Conservation (phyloP, 495 filamentous ascomycete genomes). For the Chlorociboria aeruginascens region DNA sequence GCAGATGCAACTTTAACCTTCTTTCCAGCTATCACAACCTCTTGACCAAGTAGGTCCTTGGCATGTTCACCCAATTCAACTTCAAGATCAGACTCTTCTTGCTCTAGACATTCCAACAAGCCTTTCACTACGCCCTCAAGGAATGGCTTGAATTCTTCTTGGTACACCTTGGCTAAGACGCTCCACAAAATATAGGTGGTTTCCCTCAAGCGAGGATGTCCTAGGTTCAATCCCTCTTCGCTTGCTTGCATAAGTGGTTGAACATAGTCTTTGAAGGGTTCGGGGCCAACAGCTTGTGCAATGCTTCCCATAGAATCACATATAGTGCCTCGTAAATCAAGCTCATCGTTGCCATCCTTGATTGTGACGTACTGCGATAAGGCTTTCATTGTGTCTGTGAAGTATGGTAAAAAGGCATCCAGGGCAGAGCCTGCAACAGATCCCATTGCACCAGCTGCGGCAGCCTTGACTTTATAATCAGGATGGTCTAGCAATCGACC, state of each 20-base stretch:
- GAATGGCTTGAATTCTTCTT: constrained; percentile 79
- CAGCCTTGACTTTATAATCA: constrained; percentile 80
- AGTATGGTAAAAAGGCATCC: constrained; percentile 78
- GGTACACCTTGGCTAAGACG: constrained; percentile 86
- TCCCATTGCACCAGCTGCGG: constrained; percentile 80
- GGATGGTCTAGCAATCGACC: constrained; percentile 68
- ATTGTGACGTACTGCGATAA: constrained; percentile 71
- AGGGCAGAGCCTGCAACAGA: constrained; percentile 77
- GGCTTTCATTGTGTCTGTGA: constrained; percentile 74
- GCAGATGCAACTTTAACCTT: constrained; percentile 66
- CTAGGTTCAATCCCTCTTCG: constrained; percentile 83
- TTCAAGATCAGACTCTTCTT: constrained; percentile 79
- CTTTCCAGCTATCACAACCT: constrained; percentile 66
- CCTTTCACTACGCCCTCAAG: constrained; percentile 76
- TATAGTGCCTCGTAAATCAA: constrained; percentile 78
- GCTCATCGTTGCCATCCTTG: constrained; percentile 82
- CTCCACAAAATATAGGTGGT: constrained; percentile 97
- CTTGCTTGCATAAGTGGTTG: constrained; percentile 78
- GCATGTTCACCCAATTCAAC: constrained; percentile 68
- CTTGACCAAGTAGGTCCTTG: constrained; percentile 53
- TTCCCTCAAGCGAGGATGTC: constrained; percentile 80
- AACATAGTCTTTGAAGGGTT: constrained; percentile 83
- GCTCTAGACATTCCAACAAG: constrained; percentile 72
- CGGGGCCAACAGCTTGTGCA: constrained; percentile 73
- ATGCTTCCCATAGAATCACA: constrained; percentile 89